Evolutionary conservation across 257 asterid species (phyloP).

Genomic region (Przewalskia tangutica): DNA sequence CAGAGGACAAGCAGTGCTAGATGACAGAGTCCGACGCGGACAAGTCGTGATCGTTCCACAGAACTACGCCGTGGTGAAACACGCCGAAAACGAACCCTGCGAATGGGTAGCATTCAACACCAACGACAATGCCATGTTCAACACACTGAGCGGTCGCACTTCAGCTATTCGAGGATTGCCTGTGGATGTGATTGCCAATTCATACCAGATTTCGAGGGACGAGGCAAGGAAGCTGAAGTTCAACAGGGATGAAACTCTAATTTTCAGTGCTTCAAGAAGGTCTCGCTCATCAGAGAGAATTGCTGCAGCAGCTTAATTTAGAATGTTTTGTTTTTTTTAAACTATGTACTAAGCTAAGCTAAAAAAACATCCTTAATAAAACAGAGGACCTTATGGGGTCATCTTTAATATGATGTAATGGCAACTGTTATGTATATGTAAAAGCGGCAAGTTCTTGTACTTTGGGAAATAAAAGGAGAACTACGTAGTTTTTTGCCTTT

Average conservation of each 20-base stretch:
- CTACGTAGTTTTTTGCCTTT: not conserved
- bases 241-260: conserved; percentile 17
- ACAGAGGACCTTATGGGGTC: conserved; percentile 1
- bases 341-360: not conserved
- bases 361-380: not conserved
- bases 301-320: not conserved
- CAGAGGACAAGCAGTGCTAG: conserved; percentile 46
- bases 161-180: conserved; percentile 58
- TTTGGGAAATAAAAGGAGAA: not conserved
- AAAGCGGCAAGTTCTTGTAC: not conserved
- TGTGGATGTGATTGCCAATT: conserved; percentile 33
- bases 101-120: conserved; percentile 81
- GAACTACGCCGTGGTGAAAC: conserved; percentile 49
- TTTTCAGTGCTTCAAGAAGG: not conserved
- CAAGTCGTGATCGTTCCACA: conserved; percentile 60
- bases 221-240: conserved; percentile 52
- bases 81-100: conserved; percentile 40
- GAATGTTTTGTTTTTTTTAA: not conserved
- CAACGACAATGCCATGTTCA: conserved; percentile 56
- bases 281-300: not conserved
- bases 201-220: conserved; percentile 36
- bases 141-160: conserved; percentile 56
- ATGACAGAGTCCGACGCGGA: conserved; percentile 34
- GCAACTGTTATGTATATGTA: not conserved
- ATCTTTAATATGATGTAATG: not conserved